Base-by-base conservation (phyloP, 768 basidiomycete species). In the Termitomyces sp. region DNA sequence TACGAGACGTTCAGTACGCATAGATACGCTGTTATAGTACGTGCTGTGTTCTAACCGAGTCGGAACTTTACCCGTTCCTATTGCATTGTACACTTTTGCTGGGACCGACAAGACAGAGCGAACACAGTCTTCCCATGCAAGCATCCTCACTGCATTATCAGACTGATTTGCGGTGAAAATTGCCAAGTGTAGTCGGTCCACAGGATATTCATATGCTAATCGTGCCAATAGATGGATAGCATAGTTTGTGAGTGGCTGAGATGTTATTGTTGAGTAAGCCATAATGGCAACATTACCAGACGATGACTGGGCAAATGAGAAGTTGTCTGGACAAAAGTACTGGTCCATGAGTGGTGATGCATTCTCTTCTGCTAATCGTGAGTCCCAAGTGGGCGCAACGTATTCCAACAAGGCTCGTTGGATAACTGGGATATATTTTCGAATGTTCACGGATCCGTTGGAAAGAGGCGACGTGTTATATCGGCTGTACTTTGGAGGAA, bases 121-220 rank as follows among this genome's bases (percentile, higher is more conserved):
- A 24, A 94, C 81, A 61, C 79, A 84, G 62, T 93, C 88, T 61
- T 91, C 88, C 94, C 94, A 97, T 46, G 66, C 64, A 22, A 80
- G 63, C 32, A 68, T 71, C 41, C 67, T 68, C 57, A 69, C 71
- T 27, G 61, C 46, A 6, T 6, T 41, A 54, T 43, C 48, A 46
- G 2, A 59, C 62, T 49, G 72, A 18, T 64, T 48, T 31, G 46
- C 57, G 5, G 54, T 61, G 64, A 80, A 84, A 18, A 87, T 65
- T 12, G 79, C 73, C n/a, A 68, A 63, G 67, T 87, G 82, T 32
- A 94, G 69, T 46, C 85, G 76, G 61, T 90, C 86, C 39, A 94
- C 70, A 4, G 90, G 83, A 68, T 92, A 94, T 31, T 81, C 74
- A 47, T 66, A 73, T 9, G 77, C 67, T 18, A 95, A 74, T n/a